Evolutionary conservation across 371 early-diverging fungal genomes (phyloP), one percentile per base, ranked within the genome.

Genomic region (Syncephalastrum sp.): DNA sequence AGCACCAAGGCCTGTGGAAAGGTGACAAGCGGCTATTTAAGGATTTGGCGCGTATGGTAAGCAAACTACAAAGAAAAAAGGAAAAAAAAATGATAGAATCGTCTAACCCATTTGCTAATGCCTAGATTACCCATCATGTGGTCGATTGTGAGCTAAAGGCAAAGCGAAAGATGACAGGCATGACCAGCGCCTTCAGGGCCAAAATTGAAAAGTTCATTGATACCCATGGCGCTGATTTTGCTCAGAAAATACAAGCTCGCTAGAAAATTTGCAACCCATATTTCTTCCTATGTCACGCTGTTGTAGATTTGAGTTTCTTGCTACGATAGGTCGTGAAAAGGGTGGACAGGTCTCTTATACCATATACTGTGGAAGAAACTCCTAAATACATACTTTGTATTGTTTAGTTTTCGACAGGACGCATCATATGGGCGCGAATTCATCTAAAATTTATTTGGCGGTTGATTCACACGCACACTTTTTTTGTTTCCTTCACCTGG

Each of bases 141-240:
- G 74, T 76, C 13, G 71, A 79, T 41, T 65, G 68, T 42, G 80
- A 79, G 54, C 53, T 58, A 5, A 59, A 68, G 8, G 67, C 73
- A n/a, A 62, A 61, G 1, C 65, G 73, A 45, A 79, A 71, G 25
- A 63, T 74, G 5, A 59, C 70, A 2, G 21, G 62, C 2, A 68
- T 79, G 58, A 72, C 68, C 15, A 57, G 49, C 23, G 29, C 58
- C 5, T 42, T 70, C 5, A 58, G 73, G 4, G 47, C 46, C 21
- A 79, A 79, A 47, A 76, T 79, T 56, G 80, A 76, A 53, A 69
- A 68, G 43, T 73, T 76, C 45, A 79, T 79, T 24, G 73, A 79
- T 56, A 42, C 56, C 14, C 73, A 79, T 53, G 80, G 75, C n/a
- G 43, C 63, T 0, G 65, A 65, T 16, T 63, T 70, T 45, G 67